Evolutionary conservation across 2,329 filamentous ascomycete genomes (phyloP).

Genomic region (Curvularia sp.): DNA sequence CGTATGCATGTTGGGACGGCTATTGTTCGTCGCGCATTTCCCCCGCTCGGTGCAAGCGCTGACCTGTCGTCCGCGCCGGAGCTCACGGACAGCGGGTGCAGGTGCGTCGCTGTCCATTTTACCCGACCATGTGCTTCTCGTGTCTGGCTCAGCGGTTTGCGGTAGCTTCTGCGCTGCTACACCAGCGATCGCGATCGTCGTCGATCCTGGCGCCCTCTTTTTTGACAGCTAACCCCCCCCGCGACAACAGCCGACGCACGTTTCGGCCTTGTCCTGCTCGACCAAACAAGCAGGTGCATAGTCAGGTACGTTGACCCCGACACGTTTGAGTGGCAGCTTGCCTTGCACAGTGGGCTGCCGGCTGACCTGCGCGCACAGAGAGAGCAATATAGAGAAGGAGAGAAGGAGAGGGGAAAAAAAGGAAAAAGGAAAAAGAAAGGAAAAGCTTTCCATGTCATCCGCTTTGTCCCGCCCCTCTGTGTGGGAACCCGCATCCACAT

Average conservation of each 20-base stretch:
- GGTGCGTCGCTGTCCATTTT: conserved; percentile 5
- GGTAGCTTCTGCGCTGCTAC: conserved; percentile 11
- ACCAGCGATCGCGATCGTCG: conserved; percentile 1
- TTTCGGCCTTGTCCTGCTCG: background rate
- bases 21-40: conserved; percentile 8
- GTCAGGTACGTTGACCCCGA: background rate
- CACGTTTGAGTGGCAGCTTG: background rate
- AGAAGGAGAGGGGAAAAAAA: background rate
- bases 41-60: conserved; percentile 4
- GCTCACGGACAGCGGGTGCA: conserved; percentile 5
- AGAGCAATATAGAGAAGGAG: background rate
- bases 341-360: too few relatives aligned
- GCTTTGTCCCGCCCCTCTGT: background rate
- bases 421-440: too few relatives aligned
- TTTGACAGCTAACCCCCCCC: background rate
- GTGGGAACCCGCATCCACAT: background rate
- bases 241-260: conserved; percentile 11
- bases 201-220: conserved; percentile 1
- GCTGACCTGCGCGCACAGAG: background rate
- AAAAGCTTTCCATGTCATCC: background rate
- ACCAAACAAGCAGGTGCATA: conserved; percentile 9
- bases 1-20: background rate
- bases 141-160: conserved; percentile 11
- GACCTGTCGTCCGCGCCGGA: background rate
- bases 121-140: conserved; percentile 11